A percentile compares a stretch with the other conserved stretches of the same genome.
Evolutionary conservation across 2,329 filamentous ascomycete genomes (phyloP).

Genomic region (Fusarium nisikadoi): DNA sequence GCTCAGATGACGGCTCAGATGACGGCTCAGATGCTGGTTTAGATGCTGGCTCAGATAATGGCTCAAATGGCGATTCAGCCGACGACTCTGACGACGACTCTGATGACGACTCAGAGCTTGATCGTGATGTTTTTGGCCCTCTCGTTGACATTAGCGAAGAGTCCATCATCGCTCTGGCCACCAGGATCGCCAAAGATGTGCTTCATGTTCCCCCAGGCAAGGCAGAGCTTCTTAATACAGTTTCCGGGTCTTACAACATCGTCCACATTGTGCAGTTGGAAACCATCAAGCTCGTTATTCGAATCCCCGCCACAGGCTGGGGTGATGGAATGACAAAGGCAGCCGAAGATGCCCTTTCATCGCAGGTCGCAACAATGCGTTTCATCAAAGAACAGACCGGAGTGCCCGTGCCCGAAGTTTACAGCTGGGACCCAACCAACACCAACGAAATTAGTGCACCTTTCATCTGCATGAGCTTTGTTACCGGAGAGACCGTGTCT

Average conservation of each 20-base stretch:
- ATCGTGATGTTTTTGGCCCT: background rate
- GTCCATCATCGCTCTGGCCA: background rate
- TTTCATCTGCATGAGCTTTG: slow-evolving; percentile 4
- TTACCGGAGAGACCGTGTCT: background rate
- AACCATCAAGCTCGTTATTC: slow-evolving; percentile 17
- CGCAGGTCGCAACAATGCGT: slow-evolving; percentile 15
- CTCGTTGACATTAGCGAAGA: background rate
- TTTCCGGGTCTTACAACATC: slow-evolving; percentile 5
- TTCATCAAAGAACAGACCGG: slow-evolving; percentile 1
- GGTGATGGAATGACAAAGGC: slow-evolving; percentile 20
- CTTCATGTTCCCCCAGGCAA: background rate
- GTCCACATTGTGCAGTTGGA: background rate
- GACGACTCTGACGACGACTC: background rate
- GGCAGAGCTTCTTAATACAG: background rate
- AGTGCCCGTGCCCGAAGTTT: background rate
- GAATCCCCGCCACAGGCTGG: slow-evolving; percentile 18
- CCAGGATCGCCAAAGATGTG: background rate
- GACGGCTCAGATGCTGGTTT: background rate
- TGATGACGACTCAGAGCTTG: background rate
- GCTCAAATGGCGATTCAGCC: background rate
- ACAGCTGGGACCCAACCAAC: background rate
- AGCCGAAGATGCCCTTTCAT: slow-evolving; percentile 16
- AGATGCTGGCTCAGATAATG: background rate
- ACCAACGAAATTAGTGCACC: slow-evolving; percentile 3
- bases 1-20: background rate